These are phyloP conservation scores for Acanthamoeba sp. DNA, from an alignment of 208 protist species.

Conservation along the genomic window DNA sequence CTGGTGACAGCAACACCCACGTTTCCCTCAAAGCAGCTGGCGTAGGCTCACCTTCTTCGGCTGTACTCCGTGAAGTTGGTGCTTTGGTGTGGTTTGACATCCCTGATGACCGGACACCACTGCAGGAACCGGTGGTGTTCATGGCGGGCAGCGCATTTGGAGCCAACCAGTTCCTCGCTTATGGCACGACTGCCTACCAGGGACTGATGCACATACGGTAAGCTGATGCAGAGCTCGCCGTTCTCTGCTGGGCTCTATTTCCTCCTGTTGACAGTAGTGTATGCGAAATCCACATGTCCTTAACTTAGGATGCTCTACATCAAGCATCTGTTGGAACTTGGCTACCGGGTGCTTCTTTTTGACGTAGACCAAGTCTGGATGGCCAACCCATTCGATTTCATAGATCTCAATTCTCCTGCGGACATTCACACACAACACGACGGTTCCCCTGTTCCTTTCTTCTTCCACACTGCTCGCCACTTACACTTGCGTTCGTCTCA, in stretches of 20 bases:
- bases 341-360: neutral
- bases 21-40: neutral
- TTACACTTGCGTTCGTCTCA: neutral
- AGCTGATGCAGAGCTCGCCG: no score
- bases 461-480: neutral
- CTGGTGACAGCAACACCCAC: neutral
- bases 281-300: neutral
- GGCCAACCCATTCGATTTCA: neutral
- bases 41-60: neutral
- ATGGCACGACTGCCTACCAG: neutral
- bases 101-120: neutral
- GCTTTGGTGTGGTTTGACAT: neutral
- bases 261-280: neutral
- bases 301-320: neutral
- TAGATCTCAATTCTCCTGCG: neutral
- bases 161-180: neutral
- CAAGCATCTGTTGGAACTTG: neutral
- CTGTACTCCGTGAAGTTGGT: neutral
- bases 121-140: slow-evolving; percentile 22
- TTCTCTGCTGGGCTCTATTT: no score
- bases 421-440: neutral
- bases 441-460: neutral
- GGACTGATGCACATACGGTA: slow-evolving; percentile 35
- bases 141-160: neutral
- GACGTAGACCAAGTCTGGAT: slow-evolving; percentile 43